Base-by-base conservation (phyloP, 371 early-diverging fungal species). In the Zopfochytrium polystomum region DNA sequence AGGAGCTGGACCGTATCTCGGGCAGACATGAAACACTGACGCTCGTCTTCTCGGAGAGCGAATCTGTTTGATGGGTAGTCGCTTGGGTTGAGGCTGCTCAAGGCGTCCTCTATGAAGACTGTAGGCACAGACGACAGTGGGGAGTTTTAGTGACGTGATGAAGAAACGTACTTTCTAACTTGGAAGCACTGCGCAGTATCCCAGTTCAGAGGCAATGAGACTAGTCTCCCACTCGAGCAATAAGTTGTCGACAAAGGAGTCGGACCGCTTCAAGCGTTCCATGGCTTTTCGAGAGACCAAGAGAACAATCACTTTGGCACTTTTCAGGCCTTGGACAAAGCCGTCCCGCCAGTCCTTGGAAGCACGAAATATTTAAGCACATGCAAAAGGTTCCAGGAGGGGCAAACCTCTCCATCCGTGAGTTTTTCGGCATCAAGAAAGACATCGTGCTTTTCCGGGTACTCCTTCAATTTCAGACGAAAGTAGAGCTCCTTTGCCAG, bases 181-280 rank as follows among this genome's bases (percentile, higher is more conserved):
- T 44, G 62, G 62, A 20, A 51, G 54, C 32, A 52, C 42, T 11
- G 46, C 33, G 23, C 62, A 62, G n/a, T 54, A 34, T 2, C 33
- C 27, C 3, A 45, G 32, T 18, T 31, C 4, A 7, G 42, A 51
- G 1, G 62, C 52, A 25, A 45, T 22, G n/a, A 61, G 26, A 30
- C 46, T 31, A 9, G 62, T 61, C 33, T 61, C 62, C 62, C 62
- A 61, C 32, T 61, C 62, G 35, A 61, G 32, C 7, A 61, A 26
- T 2, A 61, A 52, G 44, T 61, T 61, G 32, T 61, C 62, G 3
- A 18, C 23, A 2, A 30, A n/a, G 15, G 2, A 4, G 27, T 54
- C 7, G 2, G 54, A 53, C 32, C 15, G 11, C 20, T 7, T 23
- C 54, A 61, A 44, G 2, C 13, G n/a, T 31, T 52, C 54, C 15